Evolutionary conservation across 352 stramenopile genomes (phyloP).

Genomic region (Phytophthora syringae): DNA sequence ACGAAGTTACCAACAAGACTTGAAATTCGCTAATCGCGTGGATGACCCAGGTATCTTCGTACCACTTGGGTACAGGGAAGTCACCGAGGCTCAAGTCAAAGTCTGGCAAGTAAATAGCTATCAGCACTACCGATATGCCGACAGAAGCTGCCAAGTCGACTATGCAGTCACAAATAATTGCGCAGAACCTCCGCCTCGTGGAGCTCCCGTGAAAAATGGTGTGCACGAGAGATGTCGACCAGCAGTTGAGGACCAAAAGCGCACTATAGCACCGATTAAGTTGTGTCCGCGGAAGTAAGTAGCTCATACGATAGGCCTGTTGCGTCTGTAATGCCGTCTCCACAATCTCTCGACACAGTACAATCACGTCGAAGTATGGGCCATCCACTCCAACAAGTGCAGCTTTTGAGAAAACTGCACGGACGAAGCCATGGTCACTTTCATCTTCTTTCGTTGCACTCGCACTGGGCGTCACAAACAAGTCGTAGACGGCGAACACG

Average conservation of each 20-base stretch:
- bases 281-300: slow-evolving; percentile 25
- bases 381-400: slow-evolving; percentile 20
- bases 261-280: slow-evolving; percentile 28
- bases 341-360: slow-evolving; percentile 23
- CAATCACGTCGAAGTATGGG: slow-evolving; percentile 25
- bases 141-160: slow-evolving; percentile 35
- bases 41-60: slow-evolving; percentile 26
- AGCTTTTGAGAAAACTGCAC: slow-evolving; percentile 1
- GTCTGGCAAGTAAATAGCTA: slow-evolving; percentile 19
- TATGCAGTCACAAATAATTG: slow-evolving; percentile 24
- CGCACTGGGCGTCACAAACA: not conserved
- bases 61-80: slow-evolving; percentile 27
- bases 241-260: slow-evolving; percentile 41
- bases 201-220: not conserved
- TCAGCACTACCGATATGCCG: slow-evolving; percentile 21
- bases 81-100: slow-evolving; percentile 9
- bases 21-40: slow-evolving; percentile 37
- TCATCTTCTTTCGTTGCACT: too few relatives aligned
- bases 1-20: slow-evolving; percentile 46
- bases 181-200: slow-evolving; percentile 3
- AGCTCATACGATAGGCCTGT: slow-evolving; percentile 36
- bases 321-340: slow-evolving; percentile 35
- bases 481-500: slow-evolving; percentile 13
- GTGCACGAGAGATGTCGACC: slow-evolving; percentile 19
- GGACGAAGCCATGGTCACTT: too few relatives aligned